Percentiles rank a stretch among this genome's conserved stretches.
These are phyloP conservation scores for Phlebopus sp. DNA, from an alignment of 1,284 basidiomycete species.

Conservation along the genomic window DNA sequence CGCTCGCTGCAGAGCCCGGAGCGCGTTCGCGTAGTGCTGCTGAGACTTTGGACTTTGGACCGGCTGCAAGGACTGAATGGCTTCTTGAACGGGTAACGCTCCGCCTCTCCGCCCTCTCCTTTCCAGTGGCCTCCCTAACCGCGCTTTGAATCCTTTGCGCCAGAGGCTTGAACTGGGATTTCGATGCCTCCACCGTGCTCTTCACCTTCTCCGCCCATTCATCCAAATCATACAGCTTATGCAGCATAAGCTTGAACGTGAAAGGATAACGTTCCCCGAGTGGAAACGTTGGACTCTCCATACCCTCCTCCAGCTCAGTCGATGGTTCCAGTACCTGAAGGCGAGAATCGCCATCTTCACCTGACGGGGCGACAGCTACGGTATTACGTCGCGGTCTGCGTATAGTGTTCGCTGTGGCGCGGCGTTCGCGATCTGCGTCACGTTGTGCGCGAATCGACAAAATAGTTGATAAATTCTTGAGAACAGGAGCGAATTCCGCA, in stretches of 20 bases:
- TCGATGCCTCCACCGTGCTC: conserved; percentile 50
- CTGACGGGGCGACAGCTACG: conserved; percentile 16
- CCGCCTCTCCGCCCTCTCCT: conserved; percentile 26
- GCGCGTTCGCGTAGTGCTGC: conserved; percentile 10
- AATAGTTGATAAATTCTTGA: conserved; percentile 42
- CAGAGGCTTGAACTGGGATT: conserved; percentile 51
- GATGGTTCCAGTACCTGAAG: not conserved
- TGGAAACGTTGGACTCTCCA: conserved; percentile 40
- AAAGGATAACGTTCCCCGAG: conserved; percentile 47
- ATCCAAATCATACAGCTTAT: conserved; percentile 59
- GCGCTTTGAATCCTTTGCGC: conserved; percentile 33
- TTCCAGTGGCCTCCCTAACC: conserved; percentile 16
- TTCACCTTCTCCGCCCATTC: conserved; percentile 60
- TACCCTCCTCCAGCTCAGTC: conserved; percentile 15
- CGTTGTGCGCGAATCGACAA: conserved; percentile 32
- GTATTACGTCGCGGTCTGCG: conserved; percentile 30
- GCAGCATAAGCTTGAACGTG: conserved; percentile 63
- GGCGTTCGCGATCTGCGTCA: conserved; percentile 13
- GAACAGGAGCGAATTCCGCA: conserved; percentile 43
- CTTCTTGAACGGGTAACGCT: conserved; percentile 27
- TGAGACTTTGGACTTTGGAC: conserved; percentile 13
- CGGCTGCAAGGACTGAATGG: conserved; percentile 24
- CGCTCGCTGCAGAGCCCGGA: conserved; percentile 11
- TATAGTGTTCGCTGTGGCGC: conserved; percentile 14
- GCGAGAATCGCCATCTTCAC: not conserved